Evolutionary conservation across 805 yeast genomes (phyloP), one percentile per base, ranked within the genome.

Genomic region (Priceomyces fermenticarens): DNA sequence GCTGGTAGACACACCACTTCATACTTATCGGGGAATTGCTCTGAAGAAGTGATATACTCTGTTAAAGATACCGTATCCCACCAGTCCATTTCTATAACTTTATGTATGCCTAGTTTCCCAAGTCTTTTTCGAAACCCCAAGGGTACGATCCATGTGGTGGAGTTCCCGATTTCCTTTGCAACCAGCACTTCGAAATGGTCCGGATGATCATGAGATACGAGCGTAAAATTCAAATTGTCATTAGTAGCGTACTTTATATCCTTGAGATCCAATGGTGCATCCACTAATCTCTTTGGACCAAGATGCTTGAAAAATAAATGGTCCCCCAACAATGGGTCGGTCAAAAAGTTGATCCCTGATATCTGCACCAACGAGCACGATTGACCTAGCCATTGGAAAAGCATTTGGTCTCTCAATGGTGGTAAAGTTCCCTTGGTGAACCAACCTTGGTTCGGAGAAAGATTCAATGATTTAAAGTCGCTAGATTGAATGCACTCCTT

Each of bases 141-240:
- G 0, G 98, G 98, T 0, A 90, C 96, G 8, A 91, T 73, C 97
- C 98, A 91, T 1, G 77, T 69, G 2, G 84, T 69, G 3, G 61
- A 48, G 48, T 86, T 82, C 10, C 85, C 83, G 20, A 70, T 55
- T 36, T 66, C 51, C 30, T 63, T 55, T 11, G 81, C 77, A 8
- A 85, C 68, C 25, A 71, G 78, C 41, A 75, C 67, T 53, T 91
- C 98, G 34, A 91, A 63, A 64, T 91, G 98, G 60, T 91, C 98
- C 1, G 97, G 98, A 55, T 91, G 98, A 57, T 91, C 90, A 58
- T 91, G 98, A 2, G 95, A 85, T 0, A 91, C 95, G 14, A 91
- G 56, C 1, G 88, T 81, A 41, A 82, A 78, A 46, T 88, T 81
- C 5, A 70, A 42, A 0, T 89, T 85, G 31, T 66, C 61, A 9